phyloP scores from a whole-genome alignment of 2,329 filamentous ascomycete species.

The Xylogone sp. region DNA sequence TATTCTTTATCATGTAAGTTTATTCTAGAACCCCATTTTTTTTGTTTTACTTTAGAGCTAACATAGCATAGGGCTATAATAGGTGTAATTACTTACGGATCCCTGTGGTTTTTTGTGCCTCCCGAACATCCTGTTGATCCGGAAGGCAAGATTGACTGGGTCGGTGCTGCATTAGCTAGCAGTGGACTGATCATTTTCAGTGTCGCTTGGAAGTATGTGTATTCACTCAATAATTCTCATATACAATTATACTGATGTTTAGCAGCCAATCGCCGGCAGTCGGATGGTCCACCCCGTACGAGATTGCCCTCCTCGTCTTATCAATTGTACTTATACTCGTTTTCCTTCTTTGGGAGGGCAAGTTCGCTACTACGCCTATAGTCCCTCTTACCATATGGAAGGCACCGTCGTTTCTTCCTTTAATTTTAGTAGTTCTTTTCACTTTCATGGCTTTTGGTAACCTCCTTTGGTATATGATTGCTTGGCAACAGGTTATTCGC shows the following conservation, averaged over 20 bases:
- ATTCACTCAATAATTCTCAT: neutral
- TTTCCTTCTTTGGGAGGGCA: constrained; percentile 2
- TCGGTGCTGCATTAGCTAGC: constrained; percentile 34
- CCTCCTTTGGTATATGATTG: constrained; percentile 41
- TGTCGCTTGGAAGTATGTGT: constrained; percentile 41
- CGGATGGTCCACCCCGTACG: constrained; percentile 3
- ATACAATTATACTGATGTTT: neutral
- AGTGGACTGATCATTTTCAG: constrained; percentile 40
- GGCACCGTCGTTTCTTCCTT: neutral
- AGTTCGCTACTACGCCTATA: constrained; percentile 2
- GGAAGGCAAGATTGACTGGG: constrained; percentile 32
- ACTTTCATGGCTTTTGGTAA: constrained; percentile 28
- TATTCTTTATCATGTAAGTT: neutral
- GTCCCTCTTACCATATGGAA: constrained; percentile 3
- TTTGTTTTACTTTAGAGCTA: neutral
- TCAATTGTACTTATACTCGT: neutral
- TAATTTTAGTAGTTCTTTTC: constrained; percentile 1
- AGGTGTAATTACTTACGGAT: neutral
- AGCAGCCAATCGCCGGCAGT: constrained; percentile 1
- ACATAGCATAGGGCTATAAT: neutral
- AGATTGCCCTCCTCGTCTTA: constrained; percentile 1
- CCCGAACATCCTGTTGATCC: constrained; percentile 14
- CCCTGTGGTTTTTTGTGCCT: neutral
- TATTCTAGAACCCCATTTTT: neutral
- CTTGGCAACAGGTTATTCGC: constrained; percentile 41